These are phyloP conservation scores for Phytophthora multivora DNA, from an alignment of 352 stramenopile species.

Conservation along the genomic window DNA sequence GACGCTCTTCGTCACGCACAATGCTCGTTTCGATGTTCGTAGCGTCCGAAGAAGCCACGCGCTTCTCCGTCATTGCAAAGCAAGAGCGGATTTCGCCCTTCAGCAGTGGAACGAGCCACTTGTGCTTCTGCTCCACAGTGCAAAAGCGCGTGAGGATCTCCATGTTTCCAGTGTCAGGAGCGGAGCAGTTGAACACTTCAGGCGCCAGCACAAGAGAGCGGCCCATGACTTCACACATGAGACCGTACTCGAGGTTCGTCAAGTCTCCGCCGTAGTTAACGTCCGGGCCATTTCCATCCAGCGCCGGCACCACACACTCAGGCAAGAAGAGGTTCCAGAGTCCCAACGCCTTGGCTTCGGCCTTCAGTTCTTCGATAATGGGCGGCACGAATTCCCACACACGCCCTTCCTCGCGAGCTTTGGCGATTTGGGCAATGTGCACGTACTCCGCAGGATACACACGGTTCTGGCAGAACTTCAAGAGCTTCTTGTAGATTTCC, in stretches of 20 bases:
- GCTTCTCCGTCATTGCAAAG: slow-evolving; percentile 98
- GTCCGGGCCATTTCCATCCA: slow-evolving; percentile 45
- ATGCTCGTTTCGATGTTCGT: slow-evolving; percentile 95
- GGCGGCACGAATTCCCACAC: slow-evolving; percentile 87
- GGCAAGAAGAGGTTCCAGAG: slow-evolving; percentile 98
- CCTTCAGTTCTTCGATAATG: slow-evolving; percentile 92
- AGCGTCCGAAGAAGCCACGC: slow-evolving; percentile 95
- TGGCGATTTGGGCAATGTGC: slow-evolving; percentile 76
- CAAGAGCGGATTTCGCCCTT: slow-evolving; percentile 93
- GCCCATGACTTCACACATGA: slow-evolving; percentile 97
- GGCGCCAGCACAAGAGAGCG: slow-evolving; percentile 87
- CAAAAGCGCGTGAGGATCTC: slow-evolving; percentile 96
- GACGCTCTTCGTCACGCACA: slow-evolving; percentile 58
- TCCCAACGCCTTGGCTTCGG: slow-evolving; percentile 86
- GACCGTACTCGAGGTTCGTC: slow-evolving; percentile 94
- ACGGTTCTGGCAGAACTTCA: slow-evolving; percentile 87
- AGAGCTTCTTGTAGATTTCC: slow-evolving; percentile 83
- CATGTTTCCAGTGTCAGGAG: slow-evolving; percentile 99
- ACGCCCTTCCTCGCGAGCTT: slow-evolving; percentile 51
- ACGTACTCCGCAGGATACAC: slow-evolving; percentile 92
- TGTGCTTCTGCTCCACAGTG: slow-evolving; percentile 91
- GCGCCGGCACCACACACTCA: slow-evolving; percentile 50
- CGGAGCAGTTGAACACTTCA: slow-evolving; percentile 97
- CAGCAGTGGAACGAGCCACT: slow-evolving; percentile 93
- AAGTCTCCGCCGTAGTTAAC: slow-evolving; percentile 75